These are phyloP conservation scores for Candida glaebosa DNA, from an alignment of 805 yeast genomes.

Conservation along the genomic window DNA sequence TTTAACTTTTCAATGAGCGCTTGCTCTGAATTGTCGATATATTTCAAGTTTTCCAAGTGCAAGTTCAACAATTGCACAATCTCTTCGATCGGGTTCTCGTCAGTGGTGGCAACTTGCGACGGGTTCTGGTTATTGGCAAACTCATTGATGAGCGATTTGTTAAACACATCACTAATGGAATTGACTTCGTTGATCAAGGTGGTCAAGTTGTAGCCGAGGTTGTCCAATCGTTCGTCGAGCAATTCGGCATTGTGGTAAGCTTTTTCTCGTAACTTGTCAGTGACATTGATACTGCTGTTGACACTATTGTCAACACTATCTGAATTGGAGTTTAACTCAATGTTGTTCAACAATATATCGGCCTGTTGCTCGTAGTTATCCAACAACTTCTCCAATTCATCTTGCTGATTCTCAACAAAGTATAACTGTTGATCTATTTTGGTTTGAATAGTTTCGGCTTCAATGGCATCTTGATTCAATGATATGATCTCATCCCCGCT, in stretches of 20 bases:
- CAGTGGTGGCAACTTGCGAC: conserved; percentile 1
- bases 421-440: conserved; percentile 83
- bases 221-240: conserved; percentile 75
- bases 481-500: conserved; percentile 84
- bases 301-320: conserved; percentile 12
- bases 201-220: conserved; percentile 71
- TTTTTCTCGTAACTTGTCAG: conserved; percentile 84
- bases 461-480: conserved; percentile 69
- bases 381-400: conserved; percentile 78
- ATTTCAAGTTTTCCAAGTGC: conserved; percentile 85
- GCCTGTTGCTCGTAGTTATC: conserved; percentile 80
- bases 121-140: conserved; percentile 11
- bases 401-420: conserved; percentile 88
- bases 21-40: conserved; percentile 74
- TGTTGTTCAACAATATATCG: conserved; percentile 43
- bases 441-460: conserved; percentile 80
- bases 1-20: conserved; percentile 65
- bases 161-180: conserved; percentile 75
- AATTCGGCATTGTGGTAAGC: conserved; percentile 86
- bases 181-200: conserved; percentile 79
- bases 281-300: conserved; percentile 39
- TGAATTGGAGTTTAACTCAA: conserved; percentile 24
- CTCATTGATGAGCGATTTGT: conserved; percentile 49
- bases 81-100: conserved; percentile 51
- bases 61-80: conserved; percentile 79